These are phyloP conservation scores for Geosmithia putterillii DNA, from an alignment of 2,329 filamentous ascomycete genomes.

Conservation along the genomic window DNA sequence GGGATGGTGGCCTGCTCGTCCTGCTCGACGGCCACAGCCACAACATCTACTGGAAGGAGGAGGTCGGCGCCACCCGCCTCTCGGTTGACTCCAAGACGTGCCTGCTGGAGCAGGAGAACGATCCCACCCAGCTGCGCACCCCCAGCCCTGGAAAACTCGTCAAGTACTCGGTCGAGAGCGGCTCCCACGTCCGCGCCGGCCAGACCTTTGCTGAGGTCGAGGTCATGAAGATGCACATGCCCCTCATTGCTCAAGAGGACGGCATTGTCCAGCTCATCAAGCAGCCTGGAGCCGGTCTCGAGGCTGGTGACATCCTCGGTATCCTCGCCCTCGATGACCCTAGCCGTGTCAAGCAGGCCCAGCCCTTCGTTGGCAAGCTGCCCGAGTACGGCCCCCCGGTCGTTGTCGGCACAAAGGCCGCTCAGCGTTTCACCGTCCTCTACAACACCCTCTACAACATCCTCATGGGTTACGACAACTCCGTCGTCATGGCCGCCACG, in stretches of 20 bases:
- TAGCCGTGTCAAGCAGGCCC: conserved; percentile 89
- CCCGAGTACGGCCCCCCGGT: conserved; percentile 78
- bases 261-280: conserved; percentile 97
- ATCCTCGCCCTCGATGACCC: conserved; percentile 93
- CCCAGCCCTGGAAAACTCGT: conserved; percentile 96
- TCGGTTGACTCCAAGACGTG: conserved; percentile 98
- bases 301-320: conserved; percentile 96
- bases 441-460: conserved; percentile 76
- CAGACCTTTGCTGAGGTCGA: conserved; percentile 95
- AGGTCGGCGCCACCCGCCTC: conserved; percentile 87
- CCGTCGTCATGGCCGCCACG: conserved; percentile 82
- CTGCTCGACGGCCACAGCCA: conserved; percentile 86
- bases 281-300: conserved; percentile 93
- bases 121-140: conserved; percentile 90
- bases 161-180: conserved; percentile 94
- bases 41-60: conserved; percentile 99
- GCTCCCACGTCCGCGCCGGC: conserved; percentile 81
- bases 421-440: conserved; percentile 72
- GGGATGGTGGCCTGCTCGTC: conserved; percentile 86
- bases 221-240: conserved; percentile 99
- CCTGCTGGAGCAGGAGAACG: conserved; percentile 95
- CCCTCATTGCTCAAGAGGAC: conserved; percentile 85
- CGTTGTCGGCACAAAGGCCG: conserved; percentile 79
- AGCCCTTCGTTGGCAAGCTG: conserved; percentile 84
- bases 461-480: conserved; percentile 89